phyloP scores from a whole-genome alignment of 2,329 filamentous ascomycete species.

The Fulvia fulva region DNA sequence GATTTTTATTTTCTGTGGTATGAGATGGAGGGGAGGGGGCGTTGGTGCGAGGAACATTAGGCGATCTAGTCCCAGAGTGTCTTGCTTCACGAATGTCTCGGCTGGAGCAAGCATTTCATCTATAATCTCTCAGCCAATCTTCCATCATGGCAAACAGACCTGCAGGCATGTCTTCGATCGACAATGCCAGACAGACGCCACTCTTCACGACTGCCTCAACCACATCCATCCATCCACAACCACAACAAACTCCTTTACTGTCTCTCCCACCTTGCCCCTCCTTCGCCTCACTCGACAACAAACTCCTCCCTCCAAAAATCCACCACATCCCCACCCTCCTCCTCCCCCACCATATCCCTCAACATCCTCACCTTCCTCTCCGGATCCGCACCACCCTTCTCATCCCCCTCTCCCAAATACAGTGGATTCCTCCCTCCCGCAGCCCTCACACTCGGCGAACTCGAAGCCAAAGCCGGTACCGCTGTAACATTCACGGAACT shows the following conservation, averaged over 20 bases:
- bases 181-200: too few relatives aligned
- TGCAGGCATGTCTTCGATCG: neutral
- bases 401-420: neutral
- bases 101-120: neutral
- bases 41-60: too few relatives aligned
- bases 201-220: too few relatives aligned
- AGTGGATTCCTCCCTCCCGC: neutral
- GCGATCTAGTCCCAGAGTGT: neutral
- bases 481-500: constrained; percentile 10
- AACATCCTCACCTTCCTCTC: constrained; percentile 25
- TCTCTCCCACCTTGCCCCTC: too few relatives aligned
- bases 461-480: constrained; percentile 7
- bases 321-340: constrained; percentile 30
- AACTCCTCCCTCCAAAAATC: constrained; percentile 38
- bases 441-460: constrained; percentile 9
- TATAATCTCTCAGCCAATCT: neutral
- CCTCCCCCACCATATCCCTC: constrained; percentile 33
- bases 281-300: constrained; percentile 22
- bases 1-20: neutral
- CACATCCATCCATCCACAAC: too few relatives aligned
- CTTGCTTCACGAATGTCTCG: neutral
- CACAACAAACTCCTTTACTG: too few relatives aligned
- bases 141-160: neutral
- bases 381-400: constrained; percentile 9
- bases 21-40: too few relatives aligned